A percentile compares a stretch with the other conserved stretches of the same genome.
phyloP scores from a whole-genome alignment of 352 stramenopile species.

The Phytophthora rubi region DNA sequence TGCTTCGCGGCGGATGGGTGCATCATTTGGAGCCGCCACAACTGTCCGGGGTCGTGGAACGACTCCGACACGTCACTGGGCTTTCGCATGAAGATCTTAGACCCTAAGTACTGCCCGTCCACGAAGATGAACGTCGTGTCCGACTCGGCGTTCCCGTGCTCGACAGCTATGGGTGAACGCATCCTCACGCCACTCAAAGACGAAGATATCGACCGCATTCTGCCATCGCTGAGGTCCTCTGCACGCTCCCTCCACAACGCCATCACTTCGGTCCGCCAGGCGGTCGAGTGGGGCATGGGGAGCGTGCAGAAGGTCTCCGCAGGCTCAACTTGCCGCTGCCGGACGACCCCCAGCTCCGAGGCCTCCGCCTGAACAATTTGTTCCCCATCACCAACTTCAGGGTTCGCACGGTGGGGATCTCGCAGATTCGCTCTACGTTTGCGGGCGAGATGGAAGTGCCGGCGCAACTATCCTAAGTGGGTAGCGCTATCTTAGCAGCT shows the following conservation, averaged over 20 bases:
- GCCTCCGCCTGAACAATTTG: neutral
- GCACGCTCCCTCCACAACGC: neutral
- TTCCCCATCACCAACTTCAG: neutral
- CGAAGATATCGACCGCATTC: conserved; percentile 1
- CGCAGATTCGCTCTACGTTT: neutral
- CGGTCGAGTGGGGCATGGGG: neutral
- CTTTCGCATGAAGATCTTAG: neutral
- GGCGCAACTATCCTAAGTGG: too few species aligned
- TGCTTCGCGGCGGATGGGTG: neutral
- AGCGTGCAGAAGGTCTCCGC: neutral
- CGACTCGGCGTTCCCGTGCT: neutral
- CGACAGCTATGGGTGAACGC: neutral
- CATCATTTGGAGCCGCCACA: neutral
- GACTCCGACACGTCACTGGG: neutral
- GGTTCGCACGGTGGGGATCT: neutral
- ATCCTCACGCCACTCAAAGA: neutral
- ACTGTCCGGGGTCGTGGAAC: neutral
- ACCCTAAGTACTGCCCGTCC: neutral
- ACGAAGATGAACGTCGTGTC: neutral
- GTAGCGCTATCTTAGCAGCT: too few species aligned
- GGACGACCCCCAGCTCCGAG: neutral
- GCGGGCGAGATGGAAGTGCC: neutral
- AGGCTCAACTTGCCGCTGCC: neutral
- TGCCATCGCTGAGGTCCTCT: neutral
- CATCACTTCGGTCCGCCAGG: neutral